phyloP scores from a whole-genome alignment of 148 eudicot genomes.

The Gaultheria prostrata region DNA sequence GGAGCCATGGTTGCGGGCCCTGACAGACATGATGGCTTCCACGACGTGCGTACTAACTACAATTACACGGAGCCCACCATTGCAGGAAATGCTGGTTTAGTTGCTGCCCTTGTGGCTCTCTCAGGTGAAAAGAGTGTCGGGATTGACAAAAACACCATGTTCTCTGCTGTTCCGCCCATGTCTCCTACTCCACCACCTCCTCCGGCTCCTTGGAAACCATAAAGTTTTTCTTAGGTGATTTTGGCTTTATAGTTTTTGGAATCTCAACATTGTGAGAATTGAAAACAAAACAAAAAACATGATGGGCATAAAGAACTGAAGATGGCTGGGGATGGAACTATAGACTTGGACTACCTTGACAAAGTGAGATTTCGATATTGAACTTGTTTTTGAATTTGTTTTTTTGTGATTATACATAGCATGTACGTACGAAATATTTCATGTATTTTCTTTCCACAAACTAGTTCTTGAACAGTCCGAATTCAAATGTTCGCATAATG shows the following conservation, averaged over 20 bases:
- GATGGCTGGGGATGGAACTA: not conserved
- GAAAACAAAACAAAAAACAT: not conserved
- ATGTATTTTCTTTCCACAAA: not conserved
- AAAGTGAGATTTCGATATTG: not conserved
- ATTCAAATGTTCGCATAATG: not conserved
- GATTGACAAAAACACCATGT: conserved; percentile 85
- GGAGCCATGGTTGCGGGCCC: conserved; percentile 99
- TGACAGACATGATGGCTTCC: conserved; percentile 78
- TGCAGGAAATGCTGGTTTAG: conserved; percentile 91
- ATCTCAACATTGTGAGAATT: not conserved
- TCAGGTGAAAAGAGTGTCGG: conserved; percentile 53
- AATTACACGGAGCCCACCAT: conserved; percentile 92
- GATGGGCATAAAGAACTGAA: not conserved
- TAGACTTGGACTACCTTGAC: not conserved
- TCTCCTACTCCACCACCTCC: conserved; percentile 91
- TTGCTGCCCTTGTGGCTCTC: conserved; percentile 78
- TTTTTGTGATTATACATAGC: conserved; percentile 4
- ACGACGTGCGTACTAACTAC: conserved; percentile 72
- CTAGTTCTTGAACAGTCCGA: not conserved
- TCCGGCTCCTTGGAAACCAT: conserved; percentile 92
- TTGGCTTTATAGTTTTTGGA: not conserved
- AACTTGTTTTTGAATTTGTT: not conserved
- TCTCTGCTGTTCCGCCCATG: conserved; percentile 90
- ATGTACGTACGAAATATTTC: conserved; percentile 7
- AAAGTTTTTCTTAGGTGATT: conserved; percentile 20